Percentiles rank a stretch among this genome's conserved stretches.
These are phyloP conservation scores for Hordeum pubiflorum DNA, from an alignment of 202 grass and related monocot species.

Conservation along the genomic window DNA sequence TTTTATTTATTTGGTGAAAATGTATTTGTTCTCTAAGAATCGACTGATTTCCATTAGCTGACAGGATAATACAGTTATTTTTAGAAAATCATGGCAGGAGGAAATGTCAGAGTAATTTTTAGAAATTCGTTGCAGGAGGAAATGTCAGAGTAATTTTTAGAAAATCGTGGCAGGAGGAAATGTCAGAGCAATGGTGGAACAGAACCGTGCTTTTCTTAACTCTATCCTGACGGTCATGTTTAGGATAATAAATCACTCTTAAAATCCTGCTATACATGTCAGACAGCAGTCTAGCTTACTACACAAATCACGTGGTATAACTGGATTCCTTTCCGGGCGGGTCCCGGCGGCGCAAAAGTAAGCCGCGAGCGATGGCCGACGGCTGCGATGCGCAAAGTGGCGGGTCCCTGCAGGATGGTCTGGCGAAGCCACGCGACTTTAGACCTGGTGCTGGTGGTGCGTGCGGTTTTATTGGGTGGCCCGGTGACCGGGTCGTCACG, in stretches of 20 bases:
- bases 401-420: constrained; percentile 12
- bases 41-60: too few species aligned
- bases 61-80: too few species aligned
- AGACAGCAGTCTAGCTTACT: background rate
- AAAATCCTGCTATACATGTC: background rate
- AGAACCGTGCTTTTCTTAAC: background rate
- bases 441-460: constrained; percentile 4
- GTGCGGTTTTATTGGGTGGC: background rate
- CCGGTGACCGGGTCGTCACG: constrained; percentile 44
- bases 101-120: too few species aligned
- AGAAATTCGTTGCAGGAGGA: too few species aligned
- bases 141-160: background rate
- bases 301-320: constrained; percentile 23
- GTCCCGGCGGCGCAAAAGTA: too few species aligned
- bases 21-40: too few species aligned
- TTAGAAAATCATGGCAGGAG: too few species aligned
- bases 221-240: background rate
- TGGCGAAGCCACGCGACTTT: constrained; percentile 25
- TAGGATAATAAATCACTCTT: background rate
- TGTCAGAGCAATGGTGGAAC: background rate
- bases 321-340: background rate
- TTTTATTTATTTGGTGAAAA: too few species aligned
- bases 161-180: background rate
- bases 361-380: background rate
- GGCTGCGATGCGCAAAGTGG: constrained; percentile 23